These are phyloP conservation scores for Pouteria campechiana DNA, from an alignment of 179 eudicot species.

Conservation along the genomic window DNA sequence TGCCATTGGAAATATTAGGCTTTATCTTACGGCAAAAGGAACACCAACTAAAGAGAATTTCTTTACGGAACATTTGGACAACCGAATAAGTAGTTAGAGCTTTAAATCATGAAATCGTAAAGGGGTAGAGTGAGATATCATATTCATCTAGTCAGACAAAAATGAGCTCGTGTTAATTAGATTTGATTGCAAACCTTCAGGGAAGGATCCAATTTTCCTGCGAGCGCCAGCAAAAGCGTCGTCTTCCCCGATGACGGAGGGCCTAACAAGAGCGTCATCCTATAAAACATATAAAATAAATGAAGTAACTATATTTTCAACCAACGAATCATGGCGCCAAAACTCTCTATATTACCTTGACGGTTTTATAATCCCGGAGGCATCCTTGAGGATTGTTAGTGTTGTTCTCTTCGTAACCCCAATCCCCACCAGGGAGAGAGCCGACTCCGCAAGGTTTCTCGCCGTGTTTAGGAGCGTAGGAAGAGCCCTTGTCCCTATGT, in stretches of 20 bases:
- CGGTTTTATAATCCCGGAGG: conserved; percentile 17
- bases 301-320: background rate
- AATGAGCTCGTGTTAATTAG: too few species aligned
- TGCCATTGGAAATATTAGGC: too few species aligned
- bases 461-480: conserved; percentile 57
- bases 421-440: conserved; percentile 15
- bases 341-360: conserved; percentile 21
- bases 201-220: conserved; percentile 52
- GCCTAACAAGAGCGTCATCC: conserved; percentile 84
- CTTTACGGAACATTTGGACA: too few species aligned
- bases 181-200: conserved; percentile 55
- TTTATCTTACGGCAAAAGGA: too few species aligned
- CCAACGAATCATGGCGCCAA: too few species aligned
- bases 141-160: too few species aligned
- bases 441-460: conserved; percentile 31
- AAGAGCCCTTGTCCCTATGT: conserved; percentile 56
- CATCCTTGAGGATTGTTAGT: conserved; percentile 14
- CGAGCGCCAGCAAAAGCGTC: conserved; percentile 54
- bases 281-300: conserved; percentile 5
- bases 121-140: too few species aligned
- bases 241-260: conserved; percentile 87
- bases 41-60: too few species aligned
- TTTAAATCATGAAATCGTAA: too few species aligned
- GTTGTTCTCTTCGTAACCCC: conserved; percentile 8
- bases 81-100: too few species aligned